Percentiles rank a stretch among this genome's conserved stretches.
phyloP scores from a whole-genome alignment of 805 yeast genomes.

The Metschnikowia noctiluminum region DNA sequence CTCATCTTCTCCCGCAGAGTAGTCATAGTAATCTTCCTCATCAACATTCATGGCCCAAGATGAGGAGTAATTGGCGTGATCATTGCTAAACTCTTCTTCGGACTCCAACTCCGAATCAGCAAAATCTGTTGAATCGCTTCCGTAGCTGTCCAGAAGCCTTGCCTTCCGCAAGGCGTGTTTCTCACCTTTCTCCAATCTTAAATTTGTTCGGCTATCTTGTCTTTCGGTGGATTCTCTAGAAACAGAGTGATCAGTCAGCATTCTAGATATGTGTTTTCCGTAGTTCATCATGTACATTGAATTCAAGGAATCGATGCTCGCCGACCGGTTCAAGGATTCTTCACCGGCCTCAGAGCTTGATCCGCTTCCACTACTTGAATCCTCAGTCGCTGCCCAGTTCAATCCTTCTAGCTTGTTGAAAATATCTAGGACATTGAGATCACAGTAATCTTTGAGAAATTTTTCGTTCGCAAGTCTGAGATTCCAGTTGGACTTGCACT shows the following conservation, averaged over 20 bases:
- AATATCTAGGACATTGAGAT: constrained; percentile 42
- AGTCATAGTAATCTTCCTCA: constrained; percentile 25
- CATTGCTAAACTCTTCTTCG: constrained; percentile 25
- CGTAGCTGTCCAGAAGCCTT: constrained; percentile 3
- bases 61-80: constrained; percentile 4
- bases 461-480: constrained; percentile 50
- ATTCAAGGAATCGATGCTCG: constrained; percentile 38
- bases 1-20: constrained; percentile 11
- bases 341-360: constrained; percentile 14
- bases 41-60: constrained; percentile 29
- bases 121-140: constrained; percentile 23
- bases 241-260: constrained; percentile 27
- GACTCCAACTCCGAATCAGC: constrained; percentile 37
- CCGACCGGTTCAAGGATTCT: constrained; percentile 26
- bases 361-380: constrained; percentile 6
- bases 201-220: neutral
- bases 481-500: constrained; percentile 59
- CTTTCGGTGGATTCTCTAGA: neutral
- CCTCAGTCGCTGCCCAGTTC: constrained; percentile 10
- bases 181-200: neutral
- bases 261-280: constrained; percentile 40
- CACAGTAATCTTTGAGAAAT: constrained; percentile 40
- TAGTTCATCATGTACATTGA: constrained; percentile 37
- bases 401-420: constrained; percentile 27
- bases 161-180: constrained; percentile 1